Percentiles rank a stretch among this genome's conserved stretches.
phyloP scores from a whole-genome alignment of 176 grass and related monocot genomes.

The Oryza rufipogon region DNA sequence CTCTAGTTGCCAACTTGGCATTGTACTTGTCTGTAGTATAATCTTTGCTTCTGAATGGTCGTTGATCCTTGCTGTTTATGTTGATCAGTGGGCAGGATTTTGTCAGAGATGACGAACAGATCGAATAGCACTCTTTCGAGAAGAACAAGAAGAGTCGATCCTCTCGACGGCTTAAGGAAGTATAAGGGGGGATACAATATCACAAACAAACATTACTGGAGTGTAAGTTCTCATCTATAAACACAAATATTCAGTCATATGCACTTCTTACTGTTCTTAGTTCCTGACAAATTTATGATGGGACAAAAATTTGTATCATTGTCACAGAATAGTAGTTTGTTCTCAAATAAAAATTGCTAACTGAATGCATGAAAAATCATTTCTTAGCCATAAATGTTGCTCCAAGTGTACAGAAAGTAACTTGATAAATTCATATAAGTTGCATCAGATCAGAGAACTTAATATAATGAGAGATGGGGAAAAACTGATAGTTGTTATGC shows the following conservation, averaged over 20 bases:
- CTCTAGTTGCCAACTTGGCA: background rate
- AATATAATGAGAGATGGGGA: background rate
- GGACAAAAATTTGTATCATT: background rate
- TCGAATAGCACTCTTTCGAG: conserved; percentile 41
- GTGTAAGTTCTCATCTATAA: conserved; percentile 67
- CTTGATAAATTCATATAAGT: background rate
- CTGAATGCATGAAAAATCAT: background rate
- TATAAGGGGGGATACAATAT: conserved; percentile 92
- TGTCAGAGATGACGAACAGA: conserved; percentile 37
- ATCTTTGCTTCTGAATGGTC: conserved; percentile 26
- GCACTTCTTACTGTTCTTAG: background rate
- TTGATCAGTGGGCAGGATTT: conserved; percentile 38
- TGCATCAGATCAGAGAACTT: background rate
- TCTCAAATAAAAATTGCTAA: background rate
- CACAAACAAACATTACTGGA: conserved; percentile 92
- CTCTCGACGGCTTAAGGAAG: conserved; percentile 63
- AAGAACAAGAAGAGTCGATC: conserved; percentile 73
- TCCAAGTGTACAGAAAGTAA: background rate
- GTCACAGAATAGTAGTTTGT: background rate
- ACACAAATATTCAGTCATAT: background rate
- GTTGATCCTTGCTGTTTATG: conserved; percentile 25
- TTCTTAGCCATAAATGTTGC: background rate
- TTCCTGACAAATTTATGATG: background rate
- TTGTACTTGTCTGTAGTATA: background rate
- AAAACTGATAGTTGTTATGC: conserved; percentile 38